Evolutionary conservation across 2,329 filamentous ascomycete genomes (phyloP).

Genomic region (Talaromyces sp.): DNA sequence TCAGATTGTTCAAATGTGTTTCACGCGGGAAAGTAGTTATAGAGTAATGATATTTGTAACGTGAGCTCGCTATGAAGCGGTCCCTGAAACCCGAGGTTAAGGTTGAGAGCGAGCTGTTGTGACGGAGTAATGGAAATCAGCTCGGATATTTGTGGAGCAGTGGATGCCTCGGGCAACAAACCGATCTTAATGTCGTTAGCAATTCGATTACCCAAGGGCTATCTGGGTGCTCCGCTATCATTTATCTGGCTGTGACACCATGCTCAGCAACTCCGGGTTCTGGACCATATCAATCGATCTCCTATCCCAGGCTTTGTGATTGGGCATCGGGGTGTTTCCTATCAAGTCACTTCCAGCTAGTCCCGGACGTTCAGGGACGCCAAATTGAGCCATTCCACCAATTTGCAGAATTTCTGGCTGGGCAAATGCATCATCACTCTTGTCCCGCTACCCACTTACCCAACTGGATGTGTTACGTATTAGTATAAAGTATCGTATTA

Average conservation of each 20-base stretch:
- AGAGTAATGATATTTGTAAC: conserved; percentile 3
- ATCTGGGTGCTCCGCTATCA: conserved; percentile 1
- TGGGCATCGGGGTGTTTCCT: background rate
- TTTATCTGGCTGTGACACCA: background rate
- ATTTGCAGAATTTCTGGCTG: background rate
- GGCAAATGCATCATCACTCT: background rate
- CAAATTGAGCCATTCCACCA: background rate
- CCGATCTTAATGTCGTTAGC: conserved; percentile 6
- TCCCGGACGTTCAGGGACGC: background rate
- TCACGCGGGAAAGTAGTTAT: background rate
- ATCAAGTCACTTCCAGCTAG: background rate
- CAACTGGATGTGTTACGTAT: background rate
- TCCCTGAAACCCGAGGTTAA: conserved; percentile 8
- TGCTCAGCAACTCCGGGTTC: background rate
- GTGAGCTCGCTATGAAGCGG: background rate
- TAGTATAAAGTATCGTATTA: background rate
- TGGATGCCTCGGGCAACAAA: conserved; percentile 5
- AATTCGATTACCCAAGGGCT: conserved; percentile 12
- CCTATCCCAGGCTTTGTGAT: background rate
- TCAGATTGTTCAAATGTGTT: background rate
- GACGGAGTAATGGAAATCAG: background rate
- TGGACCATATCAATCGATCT: background rate
- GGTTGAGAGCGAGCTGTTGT: background rate
- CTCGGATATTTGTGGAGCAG: conserved; percentile 12
- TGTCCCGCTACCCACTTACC: background rate